Base-by-base conservation (phyloP, 2,329 filamentous ascomycete genomes). In the Zelopaecilomyces penicillatus region DNA sequence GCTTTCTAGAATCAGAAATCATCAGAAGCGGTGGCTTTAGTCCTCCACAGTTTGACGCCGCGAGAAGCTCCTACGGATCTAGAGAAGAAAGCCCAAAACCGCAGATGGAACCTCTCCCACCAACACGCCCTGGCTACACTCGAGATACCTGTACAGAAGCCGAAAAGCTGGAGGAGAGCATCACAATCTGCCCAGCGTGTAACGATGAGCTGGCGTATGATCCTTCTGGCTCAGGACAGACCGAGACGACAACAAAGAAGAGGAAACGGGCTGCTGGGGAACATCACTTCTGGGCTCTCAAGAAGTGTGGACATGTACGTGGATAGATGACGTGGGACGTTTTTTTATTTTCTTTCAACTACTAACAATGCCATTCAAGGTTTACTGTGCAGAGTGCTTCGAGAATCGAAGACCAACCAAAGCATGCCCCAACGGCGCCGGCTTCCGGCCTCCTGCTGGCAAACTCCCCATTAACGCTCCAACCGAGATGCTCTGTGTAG, bases 251-350 rank as follows among this genome's bases (percentile, higher is more conserved):
- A 8, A 45, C 52, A 0, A 65, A 56, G 50, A 73, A 67, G 34
- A 66, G 67, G 39, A 80, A 75, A 55, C 54, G 61, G 31, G 68
- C 73, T 19, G 65, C 69, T 5, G 75, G 73, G 26, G 89, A 95
- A 64, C 82, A 87, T 58, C 85, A 95, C 56, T 91, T 97, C 50
- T 97, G 90, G 89, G 84, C 93, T 1, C 75, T 93, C 32, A 95
- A 90, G 65, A 76, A 76, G 42, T 98, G 93, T 62, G 93, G 93
- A 52, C 93, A 98, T 68, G 93, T 97, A 75, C 59, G 73, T 62
- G 12, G 5, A 12, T 11, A 11, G 8, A 12, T 36, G 29, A 5
- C 30, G 6, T 8, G 9, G 12, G 19, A 27, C 7, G 27, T 39
- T 33, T 29, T 30, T 38, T 35, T 11, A 30, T 27, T 32, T 39